Evolutionary conservation across 352 stramenopile species (phyloP).

Genomic region (Elongisporangium anandrum): DNA sequence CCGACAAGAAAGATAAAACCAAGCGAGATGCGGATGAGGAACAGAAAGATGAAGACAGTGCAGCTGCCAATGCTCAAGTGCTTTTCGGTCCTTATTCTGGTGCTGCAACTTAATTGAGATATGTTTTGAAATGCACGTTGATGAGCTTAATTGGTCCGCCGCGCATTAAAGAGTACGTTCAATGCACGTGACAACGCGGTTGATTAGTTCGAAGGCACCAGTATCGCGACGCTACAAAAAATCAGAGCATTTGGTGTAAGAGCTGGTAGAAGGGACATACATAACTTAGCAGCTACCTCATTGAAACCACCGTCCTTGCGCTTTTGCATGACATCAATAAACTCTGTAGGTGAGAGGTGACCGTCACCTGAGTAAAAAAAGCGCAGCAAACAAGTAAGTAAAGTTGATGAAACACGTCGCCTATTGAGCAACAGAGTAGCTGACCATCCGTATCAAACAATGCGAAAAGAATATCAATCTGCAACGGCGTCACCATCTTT

Average conservation of each 20-base stretch:
- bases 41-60: slow-evolving; percentile 52
- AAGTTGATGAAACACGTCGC: not conserved
- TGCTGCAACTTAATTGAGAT: slow-evolving; percentile 13
- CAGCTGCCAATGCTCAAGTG: slow-evolving; percentile 59
- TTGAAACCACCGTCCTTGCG: slow-evolving; percentile 81
- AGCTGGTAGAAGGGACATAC: not conserved
- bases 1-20: slow-evolving; percentile 61
- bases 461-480: slow-evolving; percentile 84
- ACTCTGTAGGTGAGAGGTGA: slow-evolving; percentile 73
- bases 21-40: slow-evolving; percentile 14
- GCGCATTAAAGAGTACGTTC: slow-evolving; percentile 32
- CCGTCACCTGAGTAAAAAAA: slow-evolving; percentile 43
- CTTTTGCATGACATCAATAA: slow-evolving; percentile 86
- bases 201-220: slow-evolving; percentile 63
- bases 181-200: slow-evolving; percentile 63
- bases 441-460: slow-evolving; percentile 79
- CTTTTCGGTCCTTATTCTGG: slow-evolving; percentile 77
- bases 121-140: slow-evolving; percentile 1
- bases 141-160: not conserved
- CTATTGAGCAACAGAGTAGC: slow-evolving; percentile 5
- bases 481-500: slow-evolving; percentile 66
- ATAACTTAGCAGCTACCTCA: slow-evolving; percentile 33
- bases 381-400: slow-evolving; percentile 1
- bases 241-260: not conserved
- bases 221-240: slow-evolving; percentile 62